Base-by-base conservation (phyloP, 805 yeast species). In the Yamadazyma sp. region DNA sequence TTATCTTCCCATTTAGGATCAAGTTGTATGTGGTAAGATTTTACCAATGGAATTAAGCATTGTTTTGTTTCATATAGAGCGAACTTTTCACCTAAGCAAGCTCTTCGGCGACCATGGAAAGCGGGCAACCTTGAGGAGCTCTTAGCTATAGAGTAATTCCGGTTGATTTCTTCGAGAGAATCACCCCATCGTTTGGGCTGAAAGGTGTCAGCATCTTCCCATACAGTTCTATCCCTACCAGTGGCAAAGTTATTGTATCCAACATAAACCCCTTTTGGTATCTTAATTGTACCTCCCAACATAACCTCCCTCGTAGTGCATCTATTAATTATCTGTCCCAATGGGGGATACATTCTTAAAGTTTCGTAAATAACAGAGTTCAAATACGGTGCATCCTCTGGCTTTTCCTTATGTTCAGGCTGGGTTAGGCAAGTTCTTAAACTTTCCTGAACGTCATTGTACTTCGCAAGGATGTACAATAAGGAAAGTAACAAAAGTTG, bases 31-130 rank as follows among this genome's bases (percentile, higher is more conserved):
- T 58, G 52, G 44, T 60, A 78, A 2, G 54, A 48, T 18, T 44
- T 51, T 10, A 77, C 37, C 9, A 77, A 47, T 26, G 57, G 59
- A 5, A 55, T 50, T 4, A 76, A 34, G 7, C 71, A 60, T 9
- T 64, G 52, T 42, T 70, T 67, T 18, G 68, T 54, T 47, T 76
- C 77, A 26, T 56, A 53, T 6, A 78, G 53, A 1, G 82, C 82
- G 51, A 75, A 67, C 45, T 73, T 72, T 46, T 78, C 83, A 4
- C 84, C 84, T 13, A 78, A 52, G 51, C 84, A 78, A 0, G 82
- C 81, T 30, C 84, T 55, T 45, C 62, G 72, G 7, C 82, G 70
- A 5, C 84, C 84, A 51, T 78, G 83, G 44, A 78, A 78, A 0
- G 80, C 70, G 3, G 78, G 71, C 12, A 78, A 50, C 6, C 60